A percentile compares a stretch with the other conserved stretches of the same genome.
Conservation (phyloP, 2,329 filamentous ascomycete genomes). For the Penicillium sp. region DNA sequence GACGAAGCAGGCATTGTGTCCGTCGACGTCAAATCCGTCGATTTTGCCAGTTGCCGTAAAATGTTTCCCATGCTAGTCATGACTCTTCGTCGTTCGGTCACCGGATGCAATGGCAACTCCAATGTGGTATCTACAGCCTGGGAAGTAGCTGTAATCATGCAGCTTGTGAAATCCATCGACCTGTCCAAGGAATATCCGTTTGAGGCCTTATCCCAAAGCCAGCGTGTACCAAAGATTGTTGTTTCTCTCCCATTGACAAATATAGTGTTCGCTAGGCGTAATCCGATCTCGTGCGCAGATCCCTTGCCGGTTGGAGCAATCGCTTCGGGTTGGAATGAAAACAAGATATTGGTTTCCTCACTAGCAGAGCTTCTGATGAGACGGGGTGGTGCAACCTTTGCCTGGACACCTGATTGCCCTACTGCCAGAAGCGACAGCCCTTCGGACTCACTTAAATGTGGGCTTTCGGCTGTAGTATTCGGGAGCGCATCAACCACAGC, state of each 20-base stretch:
- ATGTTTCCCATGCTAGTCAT: slow-evolving; percentile 46
- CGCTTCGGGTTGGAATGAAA: slow-evolving; percentile 22
- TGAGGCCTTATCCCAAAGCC: slow-evolving; percentile 26
- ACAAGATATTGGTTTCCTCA: slow-evolving; percentile 35
- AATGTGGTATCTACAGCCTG: slow-evolving; percentile 21
- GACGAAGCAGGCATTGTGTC: slow-evolving; percentile 40
- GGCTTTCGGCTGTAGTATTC: slow-evolving; percentile 4
- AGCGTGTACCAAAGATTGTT: slow-evolving; percentile 39
- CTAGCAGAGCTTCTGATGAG: slow-evolving; percentile 29
- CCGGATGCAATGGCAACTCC: slow-evolving; percentile 36
- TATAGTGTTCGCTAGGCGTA: slow-evolving; percentile 44
- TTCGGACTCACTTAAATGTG: slow-evolving; percentile 27
- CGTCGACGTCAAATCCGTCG: slow-evolving; percentile 24
- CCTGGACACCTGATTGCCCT: slow-evolving; percentile 25
- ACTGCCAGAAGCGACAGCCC: slow-evolving; percentile 37
- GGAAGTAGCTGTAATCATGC: slow-evolving; percentile 25
- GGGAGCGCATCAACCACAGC: slow-evolving; percentile 41
- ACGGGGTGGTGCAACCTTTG: slow-evolving; percentile 29
- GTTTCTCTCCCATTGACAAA: slow-evolving; percentile 44
- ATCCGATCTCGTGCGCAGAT: slow-evolving; percentile 33
- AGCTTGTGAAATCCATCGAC: slow-evolving; percentile 32
- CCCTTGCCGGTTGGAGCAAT: slow-evolving; percentile 2
- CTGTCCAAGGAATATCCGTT: slow-evolving; percentile 26
- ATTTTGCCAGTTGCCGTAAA: slow-evolving; percentile 40
- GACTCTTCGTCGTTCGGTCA: slow-evolving; percentile 39